Evolutionary conservation across 768 basidiomycete genomes (phyloP).

Genomic region (Paxillus ammoniavirescens): DNA sequence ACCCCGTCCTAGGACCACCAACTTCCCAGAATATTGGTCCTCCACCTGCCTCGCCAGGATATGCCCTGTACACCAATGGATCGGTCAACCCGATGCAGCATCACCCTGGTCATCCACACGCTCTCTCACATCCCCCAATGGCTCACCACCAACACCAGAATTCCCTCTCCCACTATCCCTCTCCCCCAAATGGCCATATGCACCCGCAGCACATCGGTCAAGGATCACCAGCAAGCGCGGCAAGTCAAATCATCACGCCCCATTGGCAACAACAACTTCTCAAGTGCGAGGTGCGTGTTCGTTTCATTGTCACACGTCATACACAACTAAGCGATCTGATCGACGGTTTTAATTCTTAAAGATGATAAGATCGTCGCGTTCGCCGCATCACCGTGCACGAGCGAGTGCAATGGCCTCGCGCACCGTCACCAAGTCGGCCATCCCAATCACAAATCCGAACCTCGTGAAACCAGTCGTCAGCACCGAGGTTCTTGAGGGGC

Average conservation of each 20-base stretch:
- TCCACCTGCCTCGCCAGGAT: conserved; percentile 71
- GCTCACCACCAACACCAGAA: conserved; percentile 78
- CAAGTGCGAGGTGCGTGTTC: conserved; percentile 79
- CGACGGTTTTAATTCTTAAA: conserved; percentile 31
- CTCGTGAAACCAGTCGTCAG: conserved; percentile 45
- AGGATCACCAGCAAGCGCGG: conserved; percentile 54
- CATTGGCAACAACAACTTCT: conserved; percentile 95
- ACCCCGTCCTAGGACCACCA: conserved; percentile 48
- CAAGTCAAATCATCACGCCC: conserved; percentile 65
- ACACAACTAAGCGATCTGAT: conserved; percentile 18
- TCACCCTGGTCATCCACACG: conserved; percentile 57
- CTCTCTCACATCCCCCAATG: conserved; percentile 46
- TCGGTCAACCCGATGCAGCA: conserved; percentile 59
- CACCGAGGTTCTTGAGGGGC: conserved; percentile 23
- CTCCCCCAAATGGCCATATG: conserved; percentile 70
- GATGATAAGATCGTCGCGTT: conserved; percentile 83
- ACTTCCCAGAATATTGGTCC: conserved; percentile 48
- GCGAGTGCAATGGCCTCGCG: conserved; percentile 94
- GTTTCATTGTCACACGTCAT: conserved; percentile 14
- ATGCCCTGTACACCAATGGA: conserved; percentile 74
- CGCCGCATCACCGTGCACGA: conserved; percentile 91
- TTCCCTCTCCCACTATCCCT: conserved; percentile 74
- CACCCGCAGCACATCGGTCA: conserved; percentile 58
- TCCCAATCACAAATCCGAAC: conserved; percentile 92
- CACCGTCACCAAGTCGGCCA: conserved; percentile 80